Evolutionary conservation across 441 rosid genomes (phyloP).

Genomic region (Rhodomyrtus psidioides): DNA sequence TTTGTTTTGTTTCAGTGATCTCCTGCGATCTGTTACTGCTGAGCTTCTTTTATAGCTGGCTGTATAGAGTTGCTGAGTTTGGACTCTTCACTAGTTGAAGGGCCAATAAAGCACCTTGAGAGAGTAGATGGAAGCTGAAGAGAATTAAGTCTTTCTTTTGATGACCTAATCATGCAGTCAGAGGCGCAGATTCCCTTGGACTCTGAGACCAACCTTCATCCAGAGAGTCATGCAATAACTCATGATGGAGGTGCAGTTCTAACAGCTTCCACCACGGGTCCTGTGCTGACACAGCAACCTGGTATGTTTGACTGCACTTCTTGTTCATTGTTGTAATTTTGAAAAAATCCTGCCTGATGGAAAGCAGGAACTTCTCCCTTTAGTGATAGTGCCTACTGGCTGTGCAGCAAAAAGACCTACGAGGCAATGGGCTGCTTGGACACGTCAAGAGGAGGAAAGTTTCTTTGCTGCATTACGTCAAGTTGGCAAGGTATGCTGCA

Average conservation of each 20-base stretch:
- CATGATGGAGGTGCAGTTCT: slow-evolving; percentile 35
- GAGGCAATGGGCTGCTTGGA: slow-evolving; percentile 99
- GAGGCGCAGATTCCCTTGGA: slow-evolving; percentile 35
- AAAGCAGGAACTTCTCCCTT: background rate
- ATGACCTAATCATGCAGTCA: slow-evolving; percentile 37
- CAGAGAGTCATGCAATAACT: slow-evolving; percentile 24
- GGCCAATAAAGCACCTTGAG: background rate
- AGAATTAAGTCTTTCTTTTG: slow-evolving; percentile 17
- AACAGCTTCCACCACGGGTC: slow-evolving; percentile 25
- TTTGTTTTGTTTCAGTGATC: background rate
- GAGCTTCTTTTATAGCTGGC: background rate
- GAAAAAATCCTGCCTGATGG: background rate
- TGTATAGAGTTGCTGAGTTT: background rate
- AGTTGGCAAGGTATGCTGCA: slow-evolving; percentile 80
- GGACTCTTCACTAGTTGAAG: background rate
- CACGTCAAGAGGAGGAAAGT: slow-evolving; percentile 96
- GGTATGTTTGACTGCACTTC: slow-evolving; percentile 31
- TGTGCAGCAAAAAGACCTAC: slow-evolving; percentile 76
- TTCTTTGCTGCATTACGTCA: slow-evolving; percentile 96
- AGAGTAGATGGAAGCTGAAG: slow-evolving; percentile 8
- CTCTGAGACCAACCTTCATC: slow-evolving; percentile 27
- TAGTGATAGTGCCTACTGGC: background rate
- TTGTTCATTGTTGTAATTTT: background rate
- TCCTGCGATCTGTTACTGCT: background rate
- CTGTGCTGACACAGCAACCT: slow-evolving; percentile 32